Evolutionary conservation across 2,329 filamentous ascomycete genomes (phyloP), one percentile per base, ranked within the genome.

Genomic region (Biscogniauxia marginata): DNA sequence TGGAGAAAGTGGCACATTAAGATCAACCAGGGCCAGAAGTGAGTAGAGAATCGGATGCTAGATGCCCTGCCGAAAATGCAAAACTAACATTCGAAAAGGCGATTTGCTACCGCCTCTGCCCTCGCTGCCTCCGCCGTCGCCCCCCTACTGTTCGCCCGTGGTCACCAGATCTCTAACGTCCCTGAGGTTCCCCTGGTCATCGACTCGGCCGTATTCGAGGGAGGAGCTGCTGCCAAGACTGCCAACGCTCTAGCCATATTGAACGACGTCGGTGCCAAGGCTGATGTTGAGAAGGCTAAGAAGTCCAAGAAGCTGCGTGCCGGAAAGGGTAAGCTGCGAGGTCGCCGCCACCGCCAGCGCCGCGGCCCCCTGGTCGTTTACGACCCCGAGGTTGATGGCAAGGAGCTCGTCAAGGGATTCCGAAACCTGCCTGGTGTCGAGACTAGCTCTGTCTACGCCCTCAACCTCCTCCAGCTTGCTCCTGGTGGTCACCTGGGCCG

Each of bases 1-100:
- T 99, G 95, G 96, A 87, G 95, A 79, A 97, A 96, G 86, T 99
- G 95, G 96, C 95, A 99, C 86, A 86, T 97, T 85, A 98, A 98
- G 92, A 87, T 99, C 87, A 96, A 96, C 87, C 87, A 96, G 80
- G 90, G 90, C 80, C 95, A 99, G 87, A 96, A 95, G 91, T 92
- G 77, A 79, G 86, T 78, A 24, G 20, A 50, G 53, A 34, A 19
- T 9, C 16, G 24, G 16, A n/a, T 20, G 21, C 25, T 47, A 3
- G 7, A 24, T 39, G n/a, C n/a, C n/a, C 20, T 11, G 22, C 7
- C 4, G 34, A 22, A 11, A 13, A 30, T 23, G 49, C 18, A 47
- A 53, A 25, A 53, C 51, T 64, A 63, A 71, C 60, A 58, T 68
- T 48, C 25, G 34, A 47, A 18, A 67, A 92, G 89, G 85, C 95